Evolutionary conservation across 1,139 yeast genomes (phyloP), one percentile per base, ranked within the genome.

Genomic region (Zygosaccharomyces sapae): DNA sequence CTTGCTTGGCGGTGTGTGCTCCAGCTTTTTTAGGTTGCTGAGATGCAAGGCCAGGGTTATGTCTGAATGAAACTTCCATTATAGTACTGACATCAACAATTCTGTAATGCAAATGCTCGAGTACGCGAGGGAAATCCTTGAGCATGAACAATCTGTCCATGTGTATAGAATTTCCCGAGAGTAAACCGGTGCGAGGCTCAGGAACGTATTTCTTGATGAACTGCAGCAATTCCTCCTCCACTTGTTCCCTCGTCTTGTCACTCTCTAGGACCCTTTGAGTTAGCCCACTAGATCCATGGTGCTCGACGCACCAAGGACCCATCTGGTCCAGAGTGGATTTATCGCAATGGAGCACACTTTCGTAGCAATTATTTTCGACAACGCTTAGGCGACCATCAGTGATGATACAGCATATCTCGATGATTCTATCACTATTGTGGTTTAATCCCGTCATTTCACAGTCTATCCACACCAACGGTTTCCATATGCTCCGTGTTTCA

Each of bases 381-480:
- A 86, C 58, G 47, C 85, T 77, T 54, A 92, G 72, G 49, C 86
- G 69, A 6, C 86, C 88, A 61, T 92, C 96, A 1, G 99, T 92
- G 43, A 94, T 73, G 33, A 90, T 70, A 64, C 97, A 89, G 64
- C 97, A 89, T 29, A 94, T 81, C 67, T 94, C 98, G 54, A 94
- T 86, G 57, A 94, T 90, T 49, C 76, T 80, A 59, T 88, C 95
- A 4, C 75, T 75, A 48, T 71, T 66, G 20, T 82, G 81, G 58
- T 92, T 85, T 41, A 94, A 71, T 0, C 99, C 99, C 0, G 99
- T 94, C 98, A 94, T 94, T 57, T 81, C 87, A 59, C 87, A 81
- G 68, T 89, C 97, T 24, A 89, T 76, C 97, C 97, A 89, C 3
- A 89, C 94, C 18, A 86, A 66, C 4, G 71, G 71, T 41, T 62